Evolutionary conservation across 2,329 filamentous ascomycete species (phyloP), one percentile per base, ranked within the genome.

Genomic region (Huntiella omanensis): DNA sequence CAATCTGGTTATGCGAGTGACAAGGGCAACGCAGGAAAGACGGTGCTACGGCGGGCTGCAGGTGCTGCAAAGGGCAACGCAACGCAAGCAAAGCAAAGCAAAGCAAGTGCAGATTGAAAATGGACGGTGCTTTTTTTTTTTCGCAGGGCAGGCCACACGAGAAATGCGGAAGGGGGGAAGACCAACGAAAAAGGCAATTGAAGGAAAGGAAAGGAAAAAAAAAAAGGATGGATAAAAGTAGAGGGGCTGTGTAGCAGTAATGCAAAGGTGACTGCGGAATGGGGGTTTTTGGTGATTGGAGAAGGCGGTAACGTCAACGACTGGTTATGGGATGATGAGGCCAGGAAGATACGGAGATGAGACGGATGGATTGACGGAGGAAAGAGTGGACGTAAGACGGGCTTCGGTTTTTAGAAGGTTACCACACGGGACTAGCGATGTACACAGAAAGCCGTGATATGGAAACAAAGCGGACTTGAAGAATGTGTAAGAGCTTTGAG

Each of bases 171-270:
- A 28, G 22, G 22, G 22, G 22, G 22, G 22, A 2, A 5, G 3
- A 28, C 22, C 22, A 28, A 28, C 40, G 19, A n/a, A 28, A 45
- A 22, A 36, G 17, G 38, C 45, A 37, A 40, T 5, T 35, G 13
- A 48, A 48, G 7, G 40, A 22, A 28, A 34, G 34, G 8, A 44
- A 17, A 28, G 19, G 34, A 3, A 44, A 17, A 32, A 44, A 17
- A 32, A 32, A 16, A 7, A 36, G 10, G 32, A 47, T 28, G 12
- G 15, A 39, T 22, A 35, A 38, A 48, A 38, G 13, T 4, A 33
- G 22, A 36, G 36, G 34, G 45, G 28, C 22, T 37, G 45, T 37
- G 40, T 42, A 35, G 22, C 33, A 22, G 41, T 34, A 36, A 42
- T 39, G 33, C 12, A 43, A 33, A 34, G 28, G 33, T 16, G 12